phyloP scores from a whole-genome alignment of 2,329 filamentous ascomycete species.

The Triangularia setosa region DNA sequence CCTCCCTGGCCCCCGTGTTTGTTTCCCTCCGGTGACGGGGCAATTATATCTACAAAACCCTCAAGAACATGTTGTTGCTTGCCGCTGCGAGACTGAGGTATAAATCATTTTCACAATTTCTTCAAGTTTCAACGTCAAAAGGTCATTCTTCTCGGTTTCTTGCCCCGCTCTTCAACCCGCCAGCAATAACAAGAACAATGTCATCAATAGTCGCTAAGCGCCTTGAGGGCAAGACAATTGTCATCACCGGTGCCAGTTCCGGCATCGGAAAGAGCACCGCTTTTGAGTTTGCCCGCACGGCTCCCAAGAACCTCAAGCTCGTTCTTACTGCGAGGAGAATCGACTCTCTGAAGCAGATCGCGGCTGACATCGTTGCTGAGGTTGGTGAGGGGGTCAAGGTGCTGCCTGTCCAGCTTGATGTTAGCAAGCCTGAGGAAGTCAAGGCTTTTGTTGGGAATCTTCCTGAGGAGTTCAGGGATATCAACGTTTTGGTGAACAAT shows the following conservation, averaged over 20 bases:
- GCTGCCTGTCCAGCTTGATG: slow-evolving; percentile 77
- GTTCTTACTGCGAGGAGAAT: slow-evolving; percentile 84
- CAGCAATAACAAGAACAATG: slow-evolving; percentile 37
- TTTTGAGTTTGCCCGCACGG: slow-evolving; percentile 87
- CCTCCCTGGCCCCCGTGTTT: neutral
- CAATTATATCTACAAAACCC: neutral
- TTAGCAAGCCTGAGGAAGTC: slow-evolving; percentile 75
- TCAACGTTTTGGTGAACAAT: slow-evolving; percentile 93
- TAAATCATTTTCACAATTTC: neutral
- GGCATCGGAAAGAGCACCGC: slow-evolving; percentile 83
- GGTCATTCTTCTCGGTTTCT: neutral
- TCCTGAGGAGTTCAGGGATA: slow-evolving; percentile 76
- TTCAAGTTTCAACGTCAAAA: slow-evolving; percentile 9
- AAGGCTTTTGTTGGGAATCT: slow-evolving; percentile 66
- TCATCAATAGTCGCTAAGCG: slow-evolving; percentile 70
- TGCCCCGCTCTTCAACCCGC: neutral
- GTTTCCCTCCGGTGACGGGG: slow-evolving; percentile 8
- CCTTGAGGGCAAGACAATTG: slow-evolving; percentile 86
- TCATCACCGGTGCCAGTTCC: slow-evolving; percentile 89
- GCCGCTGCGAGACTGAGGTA: neutral
- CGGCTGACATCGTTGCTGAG: slow-evolving; percentile 70
- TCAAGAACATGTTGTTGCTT: neutral
- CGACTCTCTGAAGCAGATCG: slow-evolving; percentile 72
- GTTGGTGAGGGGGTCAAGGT: slow-evolving; percentile 79
- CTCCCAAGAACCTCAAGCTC: slow-evolving; percentile 72